phyloP scores from a whole-genome alignment of 352 stramenopile species.

The Pythium rishiriense region DNA sequence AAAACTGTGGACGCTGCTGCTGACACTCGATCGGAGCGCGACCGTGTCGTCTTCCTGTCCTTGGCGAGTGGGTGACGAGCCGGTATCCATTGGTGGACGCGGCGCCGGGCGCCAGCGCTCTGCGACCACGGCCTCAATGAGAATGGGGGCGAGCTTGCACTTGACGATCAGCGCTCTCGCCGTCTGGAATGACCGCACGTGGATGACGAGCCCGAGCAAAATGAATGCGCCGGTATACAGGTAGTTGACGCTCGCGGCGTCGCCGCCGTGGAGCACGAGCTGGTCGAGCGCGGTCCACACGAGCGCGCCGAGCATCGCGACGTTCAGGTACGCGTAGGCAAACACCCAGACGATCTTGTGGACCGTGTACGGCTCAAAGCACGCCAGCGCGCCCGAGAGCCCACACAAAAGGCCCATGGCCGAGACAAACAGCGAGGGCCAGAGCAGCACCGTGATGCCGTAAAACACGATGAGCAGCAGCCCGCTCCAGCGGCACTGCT shows the following conservation, averaged over 20 bases:
- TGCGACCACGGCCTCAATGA: background rate
- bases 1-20: slow-evolving; percentile 6
- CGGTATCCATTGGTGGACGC: background rate
- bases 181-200: slow-evolving; percentile 3
- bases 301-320: slow-evolving; percentile 9
- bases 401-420: slow-evolving; percentile 7
- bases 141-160: slow-evolving; percentile 1
- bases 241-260: slow-evolving; percentile 1
- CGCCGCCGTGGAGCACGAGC: background rate
- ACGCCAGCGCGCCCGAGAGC: slow-evolving; percentile 3
- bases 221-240: slow-evolving; percentile 13
- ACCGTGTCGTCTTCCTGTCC: background rate
- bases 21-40: background rate
- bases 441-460: slow-evolving; percentile 18
- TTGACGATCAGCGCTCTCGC: slow-evolving; percentile 2
- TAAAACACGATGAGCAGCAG: slow-evolving; percentile 19
- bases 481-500: slow-evolving; percentile 20
- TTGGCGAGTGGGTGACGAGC: background rate
- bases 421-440: slow-evolving; percentile 21
- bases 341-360: slow-evolving; percentile 15
- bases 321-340: slow-evolving; percentile 18
- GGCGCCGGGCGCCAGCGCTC: slow-evolving; percentile 7
- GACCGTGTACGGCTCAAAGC: slow-evolving; percentile 19
- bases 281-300: slow-evolving; percentile 11
- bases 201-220: slow-evolving; percentile 5